Evolutionary conservation across 208 protist species (phyloP), one percentile per base, ranked within the genome.

Genomic region (Leptomonas seymouri): DNA sequence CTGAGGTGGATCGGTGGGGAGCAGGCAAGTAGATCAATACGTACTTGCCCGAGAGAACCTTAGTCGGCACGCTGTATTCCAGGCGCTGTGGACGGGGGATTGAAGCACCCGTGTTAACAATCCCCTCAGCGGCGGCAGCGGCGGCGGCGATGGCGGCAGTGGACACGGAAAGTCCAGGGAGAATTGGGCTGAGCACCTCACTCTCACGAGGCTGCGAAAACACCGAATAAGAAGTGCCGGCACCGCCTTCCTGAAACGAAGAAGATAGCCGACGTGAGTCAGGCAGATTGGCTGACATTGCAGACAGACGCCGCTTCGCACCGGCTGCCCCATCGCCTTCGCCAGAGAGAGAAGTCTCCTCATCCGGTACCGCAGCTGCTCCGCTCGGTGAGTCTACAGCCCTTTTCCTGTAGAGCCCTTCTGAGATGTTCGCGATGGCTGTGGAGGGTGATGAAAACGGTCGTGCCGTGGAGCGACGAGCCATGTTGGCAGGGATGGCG

Each of bases 11-110:
- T 41, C 67, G 54, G 49, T 74, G 61, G 8, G 82, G 77, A 3
- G 78, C 61, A 5, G 74, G 58, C 18, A 93, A 62, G 57, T 85
- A 91, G 0, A 93, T 46, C 21, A 93, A 72, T 18, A 93, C 83
- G 64, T 93, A 93, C 72, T 87, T 90, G 5, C 81, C 83, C 2
- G 76, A 49, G 20, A 93, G 58, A 23, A 67, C 73, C 9, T 68
- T 74, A 3, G 78, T 81, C 2, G 87, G 84, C 53, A 89, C 81
- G 31, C 67, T 72, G 67, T 81, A 78, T 73, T 83, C 78, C 18
- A 82, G 56, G 5, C 57, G 67, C 30, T 71, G 60, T 20, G 62
- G 58, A 2, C 68, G 67, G 14, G 41, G 48, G 15, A 21, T 23
- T 21, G 36, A 41, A 39, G 36, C 6, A 7, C 30, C n/a, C 21